These are phyloP conservation scores for Lathyrus tuberosus DNA, from an alignment of 306 rosid species.

Conservation along the genomic window DNA sequence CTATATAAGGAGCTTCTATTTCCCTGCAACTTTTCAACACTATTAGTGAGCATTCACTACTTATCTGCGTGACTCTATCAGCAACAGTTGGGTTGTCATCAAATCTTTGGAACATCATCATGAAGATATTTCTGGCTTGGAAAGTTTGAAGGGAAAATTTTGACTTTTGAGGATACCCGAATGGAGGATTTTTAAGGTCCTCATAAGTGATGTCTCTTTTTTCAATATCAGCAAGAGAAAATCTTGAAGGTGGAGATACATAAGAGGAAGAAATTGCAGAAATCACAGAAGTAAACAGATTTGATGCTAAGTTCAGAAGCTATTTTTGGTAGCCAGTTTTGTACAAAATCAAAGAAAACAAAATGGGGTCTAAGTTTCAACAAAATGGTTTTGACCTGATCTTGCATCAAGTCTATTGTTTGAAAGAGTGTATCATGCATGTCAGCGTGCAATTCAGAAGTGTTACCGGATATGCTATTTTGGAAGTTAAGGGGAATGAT, in stretches of 20 bases:
- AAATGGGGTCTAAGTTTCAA: slow-evolving; percentile 52
- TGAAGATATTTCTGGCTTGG: slow-evolving; percentile 39
- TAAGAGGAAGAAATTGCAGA: slow-evolving; percentile 45
- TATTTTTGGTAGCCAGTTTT: slow-evolving; percentile 53
- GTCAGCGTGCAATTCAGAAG: slow-evolving; percentile 44
- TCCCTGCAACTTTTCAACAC: slow-evolving; percentile 46
- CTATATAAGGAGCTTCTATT: slow-evolving; percentile 48
- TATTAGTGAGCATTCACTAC: slow-evolving; percentile 36
- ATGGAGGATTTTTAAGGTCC: slow-evolving; percentile 47
- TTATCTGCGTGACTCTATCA: slow-evolving; percentile 29
- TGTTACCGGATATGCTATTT: slow-evolving; percentile 24
- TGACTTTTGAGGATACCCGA: slow-evolving; percentile 35
- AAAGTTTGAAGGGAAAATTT: slow-evolving; percentile 36
- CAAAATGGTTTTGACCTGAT: slow-evolving; percentile 44
- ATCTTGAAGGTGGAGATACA: not conserved
- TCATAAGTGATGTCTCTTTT: slow-evolving; percentile 26
- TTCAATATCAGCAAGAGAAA: not conserved
- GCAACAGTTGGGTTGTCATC: slow-evolving; percentile 32
- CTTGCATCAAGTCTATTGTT: slow-evolving; percentile 40
- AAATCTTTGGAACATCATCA: slow-evolving; percentile 35
- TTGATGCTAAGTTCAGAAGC: slow-evolving; percentile 50
- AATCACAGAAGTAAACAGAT: slow-evolving; percentile 42
- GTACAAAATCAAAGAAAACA: slow-evolving; percentile 57
- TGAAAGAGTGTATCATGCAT: slow-evolving; percentile 32
- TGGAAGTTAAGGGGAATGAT: slow-evolving; percentile 44